Base-by-base conservation (phyloP, 2,329 filamentous ascomycete genomes). In the Teratosphaeria destructans region DNA sequence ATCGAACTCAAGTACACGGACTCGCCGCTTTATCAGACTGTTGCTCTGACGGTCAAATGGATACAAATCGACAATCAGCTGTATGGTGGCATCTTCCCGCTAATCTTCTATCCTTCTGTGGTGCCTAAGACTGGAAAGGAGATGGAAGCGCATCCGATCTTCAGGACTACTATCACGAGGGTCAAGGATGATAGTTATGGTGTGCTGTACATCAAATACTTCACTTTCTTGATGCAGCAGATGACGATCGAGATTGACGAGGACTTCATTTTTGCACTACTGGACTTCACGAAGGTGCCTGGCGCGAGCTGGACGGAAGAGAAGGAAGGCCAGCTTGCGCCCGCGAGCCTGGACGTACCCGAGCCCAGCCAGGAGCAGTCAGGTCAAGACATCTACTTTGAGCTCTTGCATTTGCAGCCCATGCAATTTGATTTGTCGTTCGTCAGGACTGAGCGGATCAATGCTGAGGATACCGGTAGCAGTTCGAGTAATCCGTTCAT, bases 141-240 rank as follows among this genome's bases (percentile, higher is more conserved):
- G 74, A 94, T 96, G 71, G 94, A 97, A 64, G 88, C 92, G 0
- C 94, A 97, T 75, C 94, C 94, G 0, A 97, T 95, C 58, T 84
- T 99, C 71, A 92, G 96, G 68, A 86, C 87, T 14, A 93, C 92
- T 81, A 81, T 96, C 58, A 96, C 93, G 11, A 84, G 91, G 34
- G 93, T 99, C 72, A 99, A 99, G 77, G 94, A 99, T 69, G 93
- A 99, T 70, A 96, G 92, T 0, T 99, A 97, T 70, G 94, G 94
- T 68, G 94, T 99, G 26, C 79, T 96, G 10, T 99, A 99, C 75
- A 92, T 99, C 81, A 99, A 99, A 74, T 99, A 99, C 73, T 93
- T 94, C 26, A 96, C 93, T 0, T 75, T 99, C 54, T 78, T 99
- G 35, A 78, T 99, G 54, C 94, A 99, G 74, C 92, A 99, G 74